Evolutionary conservation across 257 asterid genomes (phyloP).

Genomic region (Eustoma russellianum): DNA sequence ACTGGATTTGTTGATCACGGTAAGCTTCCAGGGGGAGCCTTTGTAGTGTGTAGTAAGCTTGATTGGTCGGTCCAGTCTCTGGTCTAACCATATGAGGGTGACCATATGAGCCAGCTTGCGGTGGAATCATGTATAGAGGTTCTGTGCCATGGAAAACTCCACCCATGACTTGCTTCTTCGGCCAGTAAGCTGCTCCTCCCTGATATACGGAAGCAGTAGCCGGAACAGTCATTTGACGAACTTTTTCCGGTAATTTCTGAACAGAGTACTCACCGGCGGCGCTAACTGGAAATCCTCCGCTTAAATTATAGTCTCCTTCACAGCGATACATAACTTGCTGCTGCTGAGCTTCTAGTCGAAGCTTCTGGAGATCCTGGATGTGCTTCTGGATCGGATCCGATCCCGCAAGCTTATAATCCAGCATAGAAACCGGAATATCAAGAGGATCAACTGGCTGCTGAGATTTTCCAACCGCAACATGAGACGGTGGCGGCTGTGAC

Average conservation of each 20-base stretch:
- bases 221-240: conserved; percentile 26
- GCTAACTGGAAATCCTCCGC: conserved; percentile 39
- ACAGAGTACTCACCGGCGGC: conserved; percentile 50
- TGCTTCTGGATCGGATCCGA: conserved; percentile 93
- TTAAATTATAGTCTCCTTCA: conserved; percentile 48
- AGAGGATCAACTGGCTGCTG: conserved; percentile 21
- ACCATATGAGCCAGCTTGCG: conserved; percentile 44
- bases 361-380: conserved; percentile 84
- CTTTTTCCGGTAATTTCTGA: conserved; percentile 45
- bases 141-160: conserved; percentile 53
- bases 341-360: conserved; percentile 50
- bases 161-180: conserved; percentile 45
- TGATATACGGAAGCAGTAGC: conserved; percentile 27
- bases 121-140: conserved; percentile 62
- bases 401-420: conserved; percentile 42
- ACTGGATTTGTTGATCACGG: conserved; percentile 50
- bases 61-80: conserved; percentile 42
- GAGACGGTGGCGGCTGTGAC: conserved; percentile 3
- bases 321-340: conserved; percentile 36
- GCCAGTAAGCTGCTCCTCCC: conserved; percentile 36
- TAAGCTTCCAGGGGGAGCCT: conserved; percentile 51
- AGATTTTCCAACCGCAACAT: conserved; percentile 7
- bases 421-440: conserved; percentile 25
- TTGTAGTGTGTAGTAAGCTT: conserved; percentile 69
- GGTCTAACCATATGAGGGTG: conserved; percentile 56